Evolutionary conservation across 2,329 filamentous ascomycete species (phyloP).

Genomic region (Microthyrium microscopicum): DNA sequence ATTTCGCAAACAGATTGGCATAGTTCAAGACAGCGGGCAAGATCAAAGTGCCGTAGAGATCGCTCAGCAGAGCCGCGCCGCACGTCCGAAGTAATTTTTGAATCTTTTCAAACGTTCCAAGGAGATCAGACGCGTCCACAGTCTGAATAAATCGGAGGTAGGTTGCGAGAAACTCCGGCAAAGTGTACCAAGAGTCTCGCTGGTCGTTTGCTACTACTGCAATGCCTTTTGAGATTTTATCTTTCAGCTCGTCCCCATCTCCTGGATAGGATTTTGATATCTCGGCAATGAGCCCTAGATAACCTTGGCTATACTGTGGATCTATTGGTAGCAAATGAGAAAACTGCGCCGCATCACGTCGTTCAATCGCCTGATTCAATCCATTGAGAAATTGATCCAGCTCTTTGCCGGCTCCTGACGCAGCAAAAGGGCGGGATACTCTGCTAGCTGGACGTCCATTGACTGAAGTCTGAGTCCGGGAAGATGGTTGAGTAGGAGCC

Average conservation of each 20-base stretch:
- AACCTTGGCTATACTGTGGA: slow-evolving; percentile 49
- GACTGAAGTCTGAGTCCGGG: too few relatives aligned
- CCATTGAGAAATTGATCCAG: slow-evolving; percentile 52
- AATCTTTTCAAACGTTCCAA: slow-evolving; percentile 59
- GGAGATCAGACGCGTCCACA: slow-evolving; percentile 57
- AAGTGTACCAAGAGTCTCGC: slow-evolving; percentile 57
- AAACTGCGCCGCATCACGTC: slow-evolving; percentile 47
- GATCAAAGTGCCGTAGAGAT: slow-evolving; percentile 63
- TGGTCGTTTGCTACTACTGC: slow-evolving; percentile 38
- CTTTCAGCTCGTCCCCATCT: slow-evolving; percentile 37
- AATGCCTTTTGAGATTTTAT: slow-evolving; percentile 45
- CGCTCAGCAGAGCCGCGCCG: slow-evolving; percentile 64
- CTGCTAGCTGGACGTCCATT: too few relatives aligned
- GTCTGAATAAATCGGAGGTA: slow-evolving; percentile 72
- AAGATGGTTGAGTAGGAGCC: too few relatives aligned
- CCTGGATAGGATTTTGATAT: slow-evolving; percentile 40
- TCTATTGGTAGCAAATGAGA: slow-evolving; percentile 60
- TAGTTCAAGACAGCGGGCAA: slow-evolving; percentile 71
- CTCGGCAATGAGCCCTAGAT: slow-evolving; percentile 51
- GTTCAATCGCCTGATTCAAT: slow-evolving; percentile 44
- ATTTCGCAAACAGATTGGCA: slow-evolving; percentile 60
- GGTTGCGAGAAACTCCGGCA: slow-evolving; percentile 62
- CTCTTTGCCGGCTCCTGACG: too few relatives aligned
- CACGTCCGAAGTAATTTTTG: slow-evolving; percentile 63
- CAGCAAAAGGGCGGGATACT: too few relatives aligned